Conservation (phyloP, 192 early-diverging fungal genomes). For the Coemansia sp. region DNA sequence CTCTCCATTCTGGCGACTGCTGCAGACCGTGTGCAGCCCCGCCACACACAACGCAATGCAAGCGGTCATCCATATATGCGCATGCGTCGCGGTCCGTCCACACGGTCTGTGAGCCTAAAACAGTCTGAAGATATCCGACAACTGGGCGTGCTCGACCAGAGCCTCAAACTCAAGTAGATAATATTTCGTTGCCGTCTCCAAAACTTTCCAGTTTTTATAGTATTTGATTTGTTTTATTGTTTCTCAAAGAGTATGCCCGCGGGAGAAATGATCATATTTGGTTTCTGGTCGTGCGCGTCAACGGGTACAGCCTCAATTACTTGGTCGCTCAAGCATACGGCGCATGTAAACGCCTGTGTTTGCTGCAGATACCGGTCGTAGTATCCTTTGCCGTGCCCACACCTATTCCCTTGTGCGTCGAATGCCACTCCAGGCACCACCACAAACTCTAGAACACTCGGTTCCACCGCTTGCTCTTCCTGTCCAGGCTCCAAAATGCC, state of each 20-base stretch:
- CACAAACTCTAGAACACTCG: slow-evolving; percentile 29
- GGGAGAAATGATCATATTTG: slow-evolving; percentile 30
- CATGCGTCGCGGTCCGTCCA: slow-evolving; percentile 21
- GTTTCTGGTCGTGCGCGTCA: slow-evolving; percentile 24
- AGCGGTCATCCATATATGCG: slow-evolving; percentile 37
- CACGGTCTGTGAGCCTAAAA: slow-evolving; percentile 50
- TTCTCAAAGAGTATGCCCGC: slow-evolving; percentile 16
- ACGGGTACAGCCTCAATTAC: slow-evolving; percentile 28
- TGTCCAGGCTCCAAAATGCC: slow-evolving; percentile 36
- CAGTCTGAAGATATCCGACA: slow-evolving; percentile 52
- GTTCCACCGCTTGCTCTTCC: slow-evolving; percentile 18
- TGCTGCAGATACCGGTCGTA: slow-evolving; percentile 41
- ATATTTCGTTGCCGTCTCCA: neutral
- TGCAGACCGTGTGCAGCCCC: slow-evolving; percentile 29
- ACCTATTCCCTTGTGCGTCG: slow-evolving; percentile 26
- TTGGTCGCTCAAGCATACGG: slow-evolving; percentile 39
- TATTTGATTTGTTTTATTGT: neutral
- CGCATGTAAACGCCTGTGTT: slow-evolving; percentile 21
- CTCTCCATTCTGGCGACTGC: slow-evolving; percentile 33
- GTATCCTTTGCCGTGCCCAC: slow-evolving; percentile 50
- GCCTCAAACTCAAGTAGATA: slow-evolving; percentile 41
- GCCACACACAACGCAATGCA: slow-evolving; percentile 7
- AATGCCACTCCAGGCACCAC: slow-evolving; percentile 50
- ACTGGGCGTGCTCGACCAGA: slow-evolving; percentile 44
- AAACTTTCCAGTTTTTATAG: neutral